phyloP scores from a whole-genome alignment of 2,329 filamentous ascomycete genomes.

The Fusarium chuoi region DNA sequence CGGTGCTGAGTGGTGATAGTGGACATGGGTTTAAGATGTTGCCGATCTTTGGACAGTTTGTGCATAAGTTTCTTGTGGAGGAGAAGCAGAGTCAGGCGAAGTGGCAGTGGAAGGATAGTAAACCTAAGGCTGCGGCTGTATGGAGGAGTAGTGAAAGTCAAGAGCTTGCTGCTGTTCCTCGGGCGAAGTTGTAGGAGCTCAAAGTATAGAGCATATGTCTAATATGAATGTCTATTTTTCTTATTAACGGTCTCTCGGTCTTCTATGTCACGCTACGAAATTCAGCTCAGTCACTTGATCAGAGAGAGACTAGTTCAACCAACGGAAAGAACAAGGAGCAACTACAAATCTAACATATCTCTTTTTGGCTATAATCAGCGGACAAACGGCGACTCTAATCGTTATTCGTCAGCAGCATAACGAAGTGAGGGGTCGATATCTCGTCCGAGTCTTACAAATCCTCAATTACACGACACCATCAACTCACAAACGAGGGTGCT shows the following conservation, averaged over 20 bases:
- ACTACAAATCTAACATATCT: not conserved
- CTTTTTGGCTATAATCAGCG: not conserved
- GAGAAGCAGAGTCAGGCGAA: slow-evolving; percentile 13
- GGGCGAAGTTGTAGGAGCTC: slow-evolving; percentile 14
- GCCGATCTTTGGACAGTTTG: slow-evolving; percentile 24
- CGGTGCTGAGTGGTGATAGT: slow-evolving; percentile 15
- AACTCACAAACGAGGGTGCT: not conserved
- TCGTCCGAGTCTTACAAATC: slow-evolving; percentile 8
- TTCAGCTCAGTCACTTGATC: not conserved
- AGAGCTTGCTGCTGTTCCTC: slow-evolving; percentile 18
- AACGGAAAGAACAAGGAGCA: not conserved
- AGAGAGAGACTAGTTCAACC: no score
- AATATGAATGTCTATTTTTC: not conserved
- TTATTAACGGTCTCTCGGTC: accelerated
- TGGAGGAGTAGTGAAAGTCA: slow-evolving; percentile 32
- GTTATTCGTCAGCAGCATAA: not conserved
- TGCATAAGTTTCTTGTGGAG: slow-evolving; percentile 12
- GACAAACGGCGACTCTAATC: accelerated
- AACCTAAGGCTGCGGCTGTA: slow-evolving; percentile 15
- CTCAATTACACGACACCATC: slow-evolving; percentile 6
- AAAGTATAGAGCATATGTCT: not conserved
- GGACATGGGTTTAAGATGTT: slow-evolving; percentile 31
- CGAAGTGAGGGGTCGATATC: not conserved
- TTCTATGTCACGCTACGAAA: accelerated
- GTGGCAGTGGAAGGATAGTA: slow-evolving; percentile 31